phyloP scores from a whole-genome alignment of 176 grass and related monocot genomes.

The Pontederia crassipes region DNA sequence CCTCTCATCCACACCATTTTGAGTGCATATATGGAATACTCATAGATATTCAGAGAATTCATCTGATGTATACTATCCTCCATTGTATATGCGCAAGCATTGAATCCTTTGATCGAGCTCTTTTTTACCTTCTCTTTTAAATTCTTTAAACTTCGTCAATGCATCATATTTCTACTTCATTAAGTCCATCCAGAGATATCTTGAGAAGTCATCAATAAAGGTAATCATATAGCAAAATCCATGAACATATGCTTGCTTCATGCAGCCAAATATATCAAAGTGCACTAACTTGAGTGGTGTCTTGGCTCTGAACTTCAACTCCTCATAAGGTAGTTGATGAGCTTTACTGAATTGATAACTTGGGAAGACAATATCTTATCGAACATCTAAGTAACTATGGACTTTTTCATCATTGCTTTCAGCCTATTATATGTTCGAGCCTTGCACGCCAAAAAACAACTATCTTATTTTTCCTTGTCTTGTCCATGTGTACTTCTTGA shows the following conservation, averaged over 20 bases:
- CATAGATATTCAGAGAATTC: constrained; percentile 12
- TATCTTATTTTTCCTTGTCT: not conserved
- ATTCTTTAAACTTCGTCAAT: not conserved
- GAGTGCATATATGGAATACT: not conserved
- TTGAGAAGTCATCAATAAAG: not conserved
- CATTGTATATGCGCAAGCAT: constrained; percentile 5
- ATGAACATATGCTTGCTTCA: too few relatives aligned
- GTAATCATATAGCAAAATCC: too few relatives aligned
- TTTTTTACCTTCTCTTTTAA: constrained; percentile 19
- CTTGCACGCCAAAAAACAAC: not conserved
- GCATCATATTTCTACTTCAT: constrained; percentile 3
- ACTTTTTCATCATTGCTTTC: not conserved
- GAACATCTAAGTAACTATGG: not conserved
- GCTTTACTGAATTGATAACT: constrained; percentile 11
- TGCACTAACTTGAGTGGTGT: too few relatives aligned
- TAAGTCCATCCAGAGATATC: constrained; percentile 4
- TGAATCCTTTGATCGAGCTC: not conserved
- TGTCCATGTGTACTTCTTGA: not conserved
- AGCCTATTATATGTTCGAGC: not conserved
- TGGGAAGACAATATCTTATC: not conserved
- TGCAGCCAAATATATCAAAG: too few relatives aligned
- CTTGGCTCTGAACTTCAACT: too few relatives aligned
- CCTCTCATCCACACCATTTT: not conserved
- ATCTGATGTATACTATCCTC: not conserved
- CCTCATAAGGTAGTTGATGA: not conserved